A percentile compares a stretch with the other conserved stretches of the same genome.
These are phyloP conservation scores for Fusarium napiforme DNA, from an alignment of 2,329 filamentous ascomycete species.

Conservation along the genomic window DNA sequence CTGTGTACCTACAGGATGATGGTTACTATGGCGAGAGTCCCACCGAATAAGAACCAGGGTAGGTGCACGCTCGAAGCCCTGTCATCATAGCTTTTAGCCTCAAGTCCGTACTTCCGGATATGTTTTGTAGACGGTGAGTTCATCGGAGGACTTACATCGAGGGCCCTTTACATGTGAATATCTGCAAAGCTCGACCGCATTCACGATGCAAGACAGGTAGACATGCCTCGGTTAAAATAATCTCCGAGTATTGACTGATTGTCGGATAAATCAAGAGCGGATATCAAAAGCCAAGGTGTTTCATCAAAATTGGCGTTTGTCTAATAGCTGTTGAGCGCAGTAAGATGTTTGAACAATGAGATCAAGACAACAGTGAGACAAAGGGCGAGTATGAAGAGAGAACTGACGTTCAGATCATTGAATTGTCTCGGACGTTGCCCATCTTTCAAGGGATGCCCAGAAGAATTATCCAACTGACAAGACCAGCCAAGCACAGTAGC, in stretches of 20 bases:
- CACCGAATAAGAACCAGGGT: constrained; percentile 21
- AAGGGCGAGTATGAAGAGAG: no score
- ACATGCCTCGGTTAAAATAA: background rate
- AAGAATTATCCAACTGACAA: background rate
- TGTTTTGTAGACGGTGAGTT: background rate
- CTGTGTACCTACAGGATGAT: background rate
- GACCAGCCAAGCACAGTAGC: constrained; percentile 8
- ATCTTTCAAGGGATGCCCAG: background rate
- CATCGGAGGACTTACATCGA: background rate
- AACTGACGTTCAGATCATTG: background rate
- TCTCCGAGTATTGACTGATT: background rate
- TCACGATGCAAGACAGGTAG: background rate
- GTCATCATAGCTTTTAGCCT: background rate
- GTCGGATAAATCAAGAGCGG: background rate
- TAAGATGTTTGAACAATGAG: rapidly evolving
- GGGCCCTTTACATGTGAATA: background rate
- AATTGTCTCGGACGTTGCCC: background rate
- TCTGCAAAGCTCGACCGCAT: background rate
- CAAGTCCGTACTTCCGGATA: no score
- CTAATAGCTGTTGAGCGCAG: rapidly evolving
- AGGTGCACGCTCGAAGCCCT: constrained; percentile 11
- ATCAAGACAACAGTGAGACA: no score
- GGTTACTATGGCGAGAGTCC: constrained; percentile 2
- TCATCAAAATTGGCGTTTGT: background rate
- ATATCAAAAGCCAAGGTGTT: background rate